These are phyloP conservation scores for Suillus decipiens DNA, from an alignment of 768 basidiomycete species.

Conservation along the genomic window DNA sequence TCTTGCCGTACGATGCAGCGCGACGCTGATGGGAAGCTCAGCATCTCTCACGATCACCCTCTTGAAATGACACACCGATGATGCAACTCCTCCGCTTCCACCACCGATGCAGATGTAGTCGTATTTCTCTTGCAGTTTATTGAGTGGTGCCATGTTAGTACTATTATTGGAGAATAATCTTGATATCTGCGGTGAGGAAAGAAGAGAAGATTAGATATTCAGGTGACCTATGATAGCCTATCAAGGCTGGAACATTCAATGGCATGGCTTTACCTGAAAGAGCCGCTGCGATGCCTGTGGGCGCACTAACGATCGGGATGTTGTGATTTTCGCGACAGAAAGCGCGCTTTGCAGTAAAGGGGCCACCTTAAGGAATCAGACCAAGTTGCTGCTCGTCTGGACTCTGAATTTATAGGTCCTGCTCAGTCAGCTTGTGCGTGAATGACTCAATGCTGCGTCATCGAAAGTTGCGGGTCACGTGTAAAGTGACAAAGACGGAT, in stretches of 20 bases:
- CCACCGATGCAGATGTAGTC: conserved; percentile 91
- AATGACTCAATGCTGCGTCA: not conserved
- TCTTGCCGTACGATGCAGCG: conserved; percentile 89
- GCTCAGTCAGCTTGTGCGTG: not conserved
- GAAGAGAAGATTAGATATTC: conserved; percentile 4
- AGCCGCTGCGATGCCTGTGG: conserved; percentile 23
- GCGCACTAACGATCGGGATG: conserved; percentile 11
- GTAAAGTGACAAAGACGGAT: conserved; percentile 19
- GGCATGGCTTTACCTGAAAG: conserved; percentile 22
- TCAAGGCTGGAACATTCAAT: conserved; percentile 3
- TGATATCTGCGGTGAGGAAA: conserved; percentile 39
- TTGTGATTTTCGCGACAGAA: conserved; percentile 18
- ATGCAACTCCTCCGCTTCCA: conserved; percentile 90
- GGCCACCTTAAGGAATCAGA: conserved; percentile 10
- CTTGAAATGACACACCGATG: conserved; percentile 59
- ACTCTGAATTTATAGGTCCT: not conserved
- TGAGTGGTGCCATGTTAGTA: conserved; percentile 70
- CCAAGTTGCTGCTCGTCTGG: not conserved
- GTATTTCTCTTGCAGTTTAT: conserved; percentile 69
- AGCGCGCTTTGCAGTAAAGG: conserved; percentile 11
- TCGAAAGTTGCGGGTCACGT: not conserved
- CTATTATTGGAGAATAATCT: conserved; percentile 43
- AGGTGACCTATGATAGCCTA: conserved; percentile 15
- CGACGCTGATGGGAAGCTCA: conserved; percentile 60
- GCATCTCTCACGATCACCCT: conserved; percentile 27